Conservation (phyloP, 1,284 basidiomycete genomes). For the Anthracocystis panici-leucophaei region DNA sequence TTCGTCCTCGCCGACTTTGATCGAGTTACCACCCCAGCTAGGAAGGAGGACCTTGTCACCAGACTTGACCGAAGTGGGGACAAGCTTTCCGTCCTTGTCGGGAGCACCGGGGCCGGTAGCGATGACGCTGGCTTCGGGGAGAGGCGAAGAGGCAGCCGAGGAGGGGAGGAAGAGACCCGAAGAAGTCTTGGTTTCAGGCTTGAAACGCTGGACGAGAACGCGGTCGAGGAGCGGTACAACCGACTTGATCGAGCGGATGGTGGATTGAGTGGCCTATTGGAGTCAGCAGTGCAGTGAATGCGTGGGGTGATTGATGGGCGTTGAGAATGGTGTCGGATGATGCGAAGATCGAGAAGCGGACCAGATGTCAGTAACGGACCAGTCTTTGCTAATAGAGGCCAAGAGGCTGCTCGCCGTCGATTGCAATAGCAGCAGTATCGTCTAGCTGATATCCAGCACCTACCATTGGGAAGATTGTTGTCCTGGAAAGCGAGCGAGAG, state of each 20-base stretch:
- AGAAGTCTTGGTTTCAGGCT: conserved; percentile 75
- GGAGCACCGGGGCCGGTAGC: conserved; percentile 92
- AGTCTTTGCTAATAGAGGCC: neutral
- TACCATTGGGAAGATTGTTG: conserved; percentile 35
- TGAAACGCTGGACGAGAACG: conserved; percentile 96
- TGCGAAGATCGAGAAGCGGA: neutral
- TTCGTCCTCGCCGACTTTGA: conserved; percentile 98
- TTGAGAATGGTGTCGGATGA: conserved; percentile 13
- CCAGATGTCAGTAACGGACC: conserved; percentile 1
- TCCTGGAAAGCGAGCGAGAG: conserved; percentile 1
- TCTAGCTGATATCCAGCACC: neutral
- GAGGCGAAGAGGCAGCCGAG: conserved; percentile 82
- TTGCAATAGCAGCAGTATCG: neutral
- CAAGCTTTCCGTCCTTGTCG: conserved; percentile 82
- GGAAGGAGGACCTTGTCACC: conserved; percentile 94
- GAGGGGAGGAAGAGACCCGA: conserved; percentile 91
- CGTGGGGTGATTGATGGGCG: neutral
- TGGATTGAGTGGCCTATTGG: conserved; percentile 54
- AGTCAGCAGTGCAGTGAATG: too few species aligned
- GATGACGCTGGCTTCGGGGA: conserved; percentile 96
- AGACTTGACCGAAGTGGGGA: conserved; percentile 83
- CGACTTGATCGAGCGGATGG: conserved; percentile 81
- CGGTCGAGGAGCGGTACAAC: conserved; percentile 93
- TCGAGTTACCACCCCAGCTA: conserved; percentile 93
- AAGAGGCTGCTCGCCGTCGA: neutral